These are phyloP conservation scores for Mycena crocata DNA, from an alignment of 768 basidiomycete species.

Conservation along the genomic window DNA sequence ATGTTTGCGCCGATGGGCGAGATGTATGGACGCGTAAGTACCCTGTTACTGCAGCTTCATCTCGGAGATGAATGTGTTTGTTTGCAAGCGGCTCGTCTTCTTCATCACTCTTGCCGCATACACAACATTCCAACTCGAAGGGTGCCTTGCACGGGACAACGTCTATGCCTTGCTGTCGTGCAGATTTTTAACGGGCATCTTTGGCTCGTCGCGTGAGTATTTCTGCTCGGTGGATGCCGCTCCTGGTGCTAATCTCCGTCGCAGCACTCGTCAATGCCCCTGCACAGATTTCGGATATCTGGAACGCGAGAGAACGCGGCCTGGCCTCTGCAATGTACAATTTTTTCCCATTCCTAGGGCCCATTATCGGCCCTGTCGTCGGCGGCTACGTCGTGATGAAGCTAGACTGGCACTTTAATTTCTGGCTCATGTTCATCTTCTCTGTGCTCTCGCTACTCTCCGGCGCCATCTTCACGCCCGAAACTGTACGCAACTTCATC, in stretches of 20 bases:
- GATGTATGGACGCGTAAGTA: constrained; percentile 65
- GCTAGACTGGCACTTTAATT: constrained; percentile 72
- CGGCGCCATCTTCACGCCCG: constrained; percentile 63
- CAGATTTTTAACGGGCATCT: constrained; percentile 67
- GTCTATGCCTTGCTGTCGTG: constrained; percentile 61
- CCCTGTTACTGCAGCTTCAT: neutral
- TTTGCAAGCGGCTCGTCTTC: constrained; percentile 61
- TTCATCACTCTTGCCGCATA: constrained; percentile 64
- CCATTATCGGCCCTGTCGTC: constrained; percentile 76
- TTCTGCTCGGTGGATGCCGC: neutral
- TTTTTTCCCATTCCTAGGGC: constrained; percentile 69
- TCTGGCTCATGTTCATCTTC: constrained; percentile 74
- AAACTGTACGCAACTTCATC: constrained; percentile 60
- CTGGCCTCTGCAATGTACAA: constrained; percentile 69
- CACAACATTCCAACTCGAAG: constrained; percentile 64
- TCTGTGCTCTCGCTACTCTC: constrained; percentile 56
- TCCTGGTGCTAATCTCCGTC: constrained; percentile 14
- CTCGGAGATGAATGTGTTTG: neutral
- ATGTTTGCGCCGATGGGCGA: constrained; percentile 72
- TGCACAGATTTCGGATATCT: constrained; percentile 69
- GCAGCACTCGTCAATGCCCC: constrained; percentile 71
- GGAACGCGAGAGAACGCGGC: constrained; percentile 68
- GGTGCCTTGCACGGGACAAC: constrained; percentile 59
- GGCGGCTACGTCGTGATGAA: constrained; percentile 71
- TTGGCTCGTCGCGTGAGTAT: constrained; percentile 65